These are phyloP conservation scores for Xylaria cubensis DNA, from an alignment of 495 filamentous ascomycete species.

Conservation along the genomic window DNA sequence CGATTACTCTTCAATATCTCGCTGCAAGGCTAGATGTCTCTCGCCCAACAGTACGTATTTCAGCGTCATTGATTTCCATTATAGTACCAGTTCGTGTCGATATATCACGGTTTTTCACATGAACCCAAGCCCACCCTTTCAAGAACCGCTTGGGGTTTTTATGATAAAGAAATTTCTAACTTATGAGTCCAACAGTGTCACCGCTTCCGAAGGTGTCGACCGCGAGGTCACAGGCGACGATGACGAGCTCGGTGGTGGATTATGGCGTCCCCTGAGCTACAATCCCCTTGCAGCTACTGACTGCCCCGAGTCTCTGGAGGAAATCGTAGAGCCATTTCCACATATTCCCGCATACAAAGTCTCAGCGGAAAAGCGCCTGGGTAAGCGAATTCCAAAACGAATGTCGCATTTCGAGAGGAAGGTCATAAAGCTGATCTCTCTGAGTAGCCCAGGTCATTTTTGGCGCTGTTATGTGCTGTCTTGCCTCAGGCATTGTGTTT, in stretches of 20 bases:
- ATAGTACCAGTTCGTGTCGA: too few species aligned
- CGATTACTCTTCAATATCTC: neutral
- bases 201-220: constrained; percentile 41
- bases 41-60: constrained; percentile 27
- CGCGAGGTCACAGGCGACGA: constrained; percentile 35
- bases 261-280: constrained; percentile 40
- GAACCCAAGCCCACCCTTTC: neutral
- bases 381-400: constrained; percentile 40
- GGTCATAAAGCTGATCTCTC: neutral
- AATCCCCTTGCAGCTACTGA: constrained; percentile 32
- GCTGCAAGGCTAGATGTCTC: constrained; percentile 23
- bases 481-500: constrained; percentile 73
- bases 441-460: constrained; percentile 62
- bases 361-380: constrained; percentile 55
- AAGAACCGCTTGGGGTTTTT: neutral
- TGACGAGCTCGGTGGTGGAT: constrained; percentile 26
- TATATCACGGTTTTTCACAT: neutral
- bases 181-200: constrained; percentile 26
- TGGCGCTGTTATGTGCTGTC: constrained; percentile 67
- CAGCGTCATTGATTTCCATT: neutral
- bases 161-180: neutral
- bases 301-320: constrained; percentile 1
- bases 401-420: neutral
- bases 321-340: constrained; percentile 27
- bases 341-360: constrained; percentile 59